Base-by-base conservation (phyloP, 305 asterid genomes). In the Salvia sclarea region DNA sequence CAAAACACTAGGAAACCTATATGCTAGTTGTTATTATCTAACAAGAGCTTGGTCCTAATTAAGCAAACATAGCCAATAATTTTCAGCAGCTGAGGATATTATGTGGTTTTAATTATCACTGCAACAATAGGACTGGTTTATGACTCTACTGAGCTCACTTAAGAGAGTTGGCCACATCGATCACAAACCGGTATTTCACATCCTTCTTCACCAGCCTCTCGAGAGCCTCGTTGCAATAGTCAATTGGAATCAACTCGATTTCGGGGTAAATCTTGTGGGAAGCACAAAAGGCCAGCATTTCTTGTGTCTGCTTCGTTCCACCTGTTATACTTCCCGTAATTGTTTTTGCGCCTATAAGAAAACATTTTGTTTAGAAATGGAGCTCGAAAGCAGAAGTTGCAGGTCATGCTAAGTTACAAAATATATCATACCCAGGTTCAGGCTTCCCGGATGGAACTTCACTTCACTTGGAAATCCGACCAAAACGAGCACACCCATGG, bases 381-480 rank as follows among this genome's bases (percentile, higher is more conserved):
- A 22, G 52, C 61, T 65, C 62, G 16, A 64, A 13, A 8, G 55
- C 44, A 45, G 7, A 30, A 30, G 18, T 30, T 28, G 13, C 8
- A 8, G 24, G 16, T 30, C 25, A 18, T 9, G 17, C 11, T 20
- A 20, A 52, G 0, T 18, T 25, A 48, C 20, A 14, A 10, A 35
- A 58, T 43, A 55, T 55, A 10, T 20, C 49, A 12, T 83, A 93
- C 98, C 96, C 58, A 78, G 33, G 59, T 61, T 47, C 61, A 93
- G 70, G 81, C 70, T 84, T 12, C 73, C 74, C 0, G 96, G 95
- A 63, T 54, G 77, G 56, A 88, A 83, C 76, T 90, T 90, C 66
- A 93, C 92, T 83, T 86, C 90, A 56, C 82, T 85, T 0, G 98
- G 98, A 72, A 88, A 84, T 56, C 97, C 98, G 53, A 88, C 95